Evolutionary conservation across 305 asterid species (phyloP), one percentile per base, ranked within the genome.

Genomic region (Fraxinus nigra): DNA sequence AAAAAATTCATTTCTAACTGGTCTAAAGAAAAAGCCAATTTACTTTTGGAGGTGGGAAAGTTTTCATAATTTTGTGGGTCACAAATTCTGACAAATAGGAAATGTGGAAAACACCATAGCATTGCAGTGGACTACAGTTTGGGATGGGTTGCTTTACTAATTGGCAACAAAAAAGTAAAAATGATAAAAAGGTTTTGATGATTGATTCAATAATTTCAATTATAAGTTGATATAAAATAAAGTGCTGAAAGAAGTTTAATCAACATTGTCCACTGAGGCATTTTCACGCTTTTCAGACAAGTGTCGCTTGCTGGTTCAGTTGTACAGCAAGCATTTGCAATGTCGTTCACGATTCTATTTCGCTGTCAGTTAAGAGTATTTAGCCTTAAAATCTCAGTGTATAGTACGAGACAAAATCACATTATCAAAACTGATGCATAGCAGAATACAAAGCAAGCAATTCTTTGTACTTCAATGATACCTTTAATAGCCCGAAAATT

Each of bases 41-140:
- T 43, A 85, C 86, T 83, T 87, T 85, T 73, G 87, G 78, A 79
- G 75, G 86, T 87, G 86, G 85, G 83, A 48, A 78, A 78, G 79
- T 78, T 81, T 81, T 83, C 89, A 82, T 84, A 72, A 70, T 85
- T 84, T 82, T 78, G 89, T 82, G 89, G 89, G 87, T 81, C 84
- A 80, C 87, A 79, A 84, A 83, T 24, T 65, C 90, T 87, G 90
- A 88, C 89, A 84, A 65, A 65, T 40, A 65, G 78, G 81, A 82
- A 87, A 87, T 85, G 82, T 73, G 75, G 86, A 22, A 34, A 61
- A 76, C 85, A 79, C 83, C 80, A 67, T 72, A 70, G 37, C 83
- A 28, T 84, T 82, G 72, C 79, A 72, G 78, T 79, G 84, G 73
- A 54, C 76, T 75, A 85, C 85, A 85, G 85, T 82, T 85, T 82